Percentiles rank a stretch among this genome's conserved stretches.
Conservation (phyloP, 2,329 filamentous ascomycete species). For the Orbilia blumenaviensis region DNA sequence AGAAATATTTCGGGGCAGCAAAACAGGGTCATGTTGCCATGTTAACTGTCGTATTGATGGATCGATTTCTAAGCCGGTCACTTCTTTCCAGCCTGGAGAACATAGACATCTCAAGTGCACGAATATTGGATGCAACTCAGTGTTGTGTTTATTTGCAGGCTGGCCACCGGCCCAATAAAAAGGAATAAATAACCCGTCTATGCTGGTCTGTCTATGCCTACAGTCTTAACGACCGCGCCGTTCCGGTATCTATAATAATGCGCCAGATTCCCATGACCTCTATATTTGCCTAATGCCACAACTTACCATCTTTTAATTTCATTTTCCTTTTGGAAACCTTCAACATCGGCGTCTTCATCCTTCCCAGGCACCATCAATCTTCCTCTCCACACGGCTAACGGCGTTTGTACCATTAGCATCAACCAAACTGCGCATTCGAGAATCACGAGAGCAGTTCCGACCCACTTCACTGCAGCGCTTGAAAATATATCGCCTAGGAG, state of each 20-base stretch:
- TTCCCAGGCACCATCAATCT: slow-evolving; percentile 70
- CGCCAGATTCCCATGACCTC: not conserved
- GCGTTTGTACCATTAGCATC: slow-evolving; percentile 65
- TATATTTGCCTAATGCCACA: not conserved
- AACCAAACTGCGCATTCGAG: slow-evolving; percentile 68
- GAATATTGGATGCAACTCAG: too few species aligned
- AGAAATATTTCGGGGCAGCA: not conserved
- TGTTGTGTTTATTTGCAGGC: too few species aligned
- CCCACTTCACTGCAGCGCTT: slow-evolving; percentile 66
- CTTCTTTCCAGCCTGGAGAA: too few species aligned
- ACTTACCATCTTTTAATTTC: slow-evolving; percentile 38
- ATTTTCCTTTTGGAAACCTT: slow-evolving; percentile 27
- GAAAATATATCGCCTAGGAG: slow-evolving; percentile 67
- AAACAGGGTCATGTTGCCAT: too few species aligned
- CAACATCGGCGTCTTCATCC: slow-evolving; percentile 66
- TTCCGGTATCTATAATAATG: not conserved
- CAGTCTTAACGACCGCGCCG: not conserved
- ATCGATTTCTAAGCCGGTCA: too few species aligned
- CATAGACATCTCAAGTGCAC: too few species aligned
- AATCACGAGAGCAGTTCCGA: slow-evolving; percentile 68
- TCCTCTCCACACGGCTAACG: slow-evolving; percentile 65
- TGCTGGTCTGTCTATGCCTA: not conserved
- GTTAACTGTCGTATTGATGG: too few species aligned
- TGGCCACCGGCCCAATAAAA: too few species aligned
- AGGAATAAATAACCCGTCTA: too few species aligned